Evolutionary conservation across 1,284 basidiomycete genomes (phyloP).

Genomic region (Termitomyces sp.): DNA sequence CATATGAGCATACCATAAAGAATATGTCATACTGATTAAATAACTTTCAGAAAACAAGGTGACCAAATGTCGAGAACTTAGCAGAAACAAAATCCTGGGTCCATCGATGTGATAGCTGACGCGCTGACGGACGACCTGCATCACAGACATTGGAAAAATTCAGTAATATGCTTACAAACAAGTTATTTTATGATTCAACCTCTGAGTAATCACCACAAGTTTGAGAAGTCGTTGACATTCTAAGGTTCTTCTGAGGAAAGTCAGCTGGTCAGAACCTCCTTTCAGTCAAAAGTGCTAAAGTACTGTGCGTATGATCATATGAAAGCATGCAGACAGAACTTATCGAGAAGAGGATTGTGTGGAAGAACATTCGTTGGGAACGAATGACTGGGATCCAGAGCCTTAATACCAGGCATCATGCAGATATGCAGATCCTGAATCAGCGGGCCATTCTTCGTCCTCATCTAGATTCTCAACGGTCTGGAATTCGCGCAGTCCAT

Average conservation of each 20-base stretch:
- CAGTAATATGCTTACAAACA: background rate
- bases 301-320: background rate
- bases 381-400: background rate
- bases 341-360: background rate
- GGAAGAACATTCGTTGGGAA: background rate
- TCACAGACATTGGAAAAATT: background rate
- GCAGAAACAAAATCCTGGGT: background rate
- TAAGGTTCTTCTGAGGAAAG: background rate
- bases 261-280: background rate
- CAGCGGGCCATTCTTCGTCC: slow-evolving; percentile 33
- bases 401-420: slow-evolving; percentile 26
- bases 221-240: background rate
- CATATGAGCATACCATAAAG: background rate
- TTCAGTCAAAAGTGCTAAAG: background rate
- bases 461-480: slow-evolving; percentile 27
- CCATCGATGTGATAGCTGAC: no score
- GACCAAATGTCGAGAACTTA: background rate
- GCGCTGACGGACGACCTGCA: background rate
- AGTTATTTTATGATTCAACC: background rate
- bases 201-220: slow-evolving; percentile 8
- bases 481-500: slow-evolving; percentile 28
- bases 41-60: background rate
- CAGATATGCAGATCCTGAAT: slow-evolving; percentile 33
- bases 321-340: background rate
- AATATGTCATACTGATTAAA: background rate